Base-by-base conservation (phyloP, 2,329 filamentous ascomycete genomes). In the Cladophialophora chaetospira region DNA sequence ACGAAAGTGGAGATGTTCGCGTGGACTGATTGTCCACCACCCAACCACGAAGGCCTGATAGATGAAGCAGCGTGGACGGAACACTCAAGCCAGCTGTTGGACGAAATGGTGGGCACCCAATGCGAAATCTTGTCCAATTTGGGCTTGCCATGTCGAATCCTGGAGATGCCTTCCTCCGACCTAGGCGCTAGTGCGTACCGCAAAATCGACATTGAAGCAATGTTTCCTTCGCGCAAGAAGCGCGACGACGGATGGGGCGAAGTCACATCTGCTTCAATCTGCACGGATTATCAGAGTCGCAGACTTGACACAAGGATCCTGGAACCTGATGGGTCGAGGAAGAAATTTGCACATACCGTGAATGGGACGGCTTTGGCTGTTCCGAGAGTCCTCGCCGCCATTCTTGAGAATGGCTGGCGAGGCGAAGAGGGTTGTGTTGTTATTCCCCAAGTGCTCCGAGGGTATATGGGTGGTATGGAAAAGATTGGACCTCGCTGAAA, bases 1-100 rank as follows among this genome's bases (percentile, higher is more conserved):
- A 96, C 91, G 25, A 99, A 99, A 72, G 93, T 99, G 0, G 94
- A 99, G 73, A 86, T 99, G 79, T 97, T 99, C 70, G 91, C 88
- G 0, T 99, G 94, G 94, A 88, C 90, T 3, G 67, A 80, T 26
- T 70, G 66, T 31, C 84, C 89, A 1, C 5, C 48, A 19, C 15
- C 17, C 2, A 29, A 59, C 13, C 56, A 65, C 9, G 53, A 48
- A 42, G 43, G 44, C 4, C 17, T 59, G 5, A 23, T 44, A 47
- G 33, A 55, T 53, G 15, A 63, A 67, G 8, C 48, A 44, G 5
- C 59, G 33, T 43, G 53, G 46, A 56, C 60, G 35, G 44, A 62
- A 48, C 40, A 71, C 64, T 74, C 70, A 10, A 63, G 74, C 65
- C 44, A 74, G 72, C 36, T 93, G 10, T 96, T 96, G 71, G 79